Evolutionary conservation across 2,329 filamentous ascomycete species (phyloP), one percentile per base, ranked within the genome.

Genomic region (Xylaria sp.): DNA sequence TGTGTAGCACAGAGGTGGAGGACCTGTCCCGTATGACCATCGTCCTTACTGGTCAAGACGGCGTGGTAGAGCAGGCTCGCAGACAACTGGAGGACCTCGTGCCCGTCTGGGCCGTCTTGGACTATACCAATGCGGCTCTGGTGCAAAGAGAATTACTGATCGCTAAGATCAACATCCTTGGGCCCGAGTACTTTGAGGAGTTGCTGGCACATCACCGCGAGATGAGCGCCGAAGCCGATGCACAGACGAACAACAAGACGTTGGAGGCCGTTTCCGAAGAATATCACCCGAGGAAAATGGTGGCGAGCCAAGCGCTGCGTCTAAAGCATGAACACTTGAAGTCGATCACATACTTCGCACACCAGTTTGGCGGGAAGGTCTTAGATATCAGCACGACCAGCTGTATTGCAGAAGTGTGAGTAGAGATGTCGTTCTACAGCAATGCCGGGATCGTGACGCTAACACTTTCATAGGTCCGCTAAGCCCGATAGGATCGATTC

Each of bases 1-100:
- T 99, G 57, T 99, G 94, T 80, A 94, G 90, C 75, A 99, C 94
- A 59, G 94, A 99, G 76, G 92, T 99, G 21, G 90, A 93, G 66
- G 94, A 99, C 69, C 82, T 99, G 48, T 96, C 91, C 29, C 92
- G 94, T 70, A 99, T 99, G 94, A 99, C 94, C 52, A 97, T 99
- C 69, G 94, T 99, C 62, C 82, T 99, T 48, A 92, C 92, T 51
- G 94, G 94, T 13, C 92, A 97, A 76, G 94, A 97, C 68, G 93
- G 93, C 50, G 93, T 97, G 34, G 92, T 99, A 22, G 94, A 99
- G 81, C 94, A 99, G 78, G 94, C 94, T 51, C 86, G 94, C 61
- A 84, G 94, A 60, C 94, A 99, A 77, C 80, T 99, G 52, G 94
- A 99, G 76, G 94, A 99, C 69, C 80, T 99, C 46, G 94, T 99